Percentiles rank a stretch among this genome's conserved stretches.
phyloP scores from a whole-genome alignment of 208 protist species.

The Leishmania major region DNA sequence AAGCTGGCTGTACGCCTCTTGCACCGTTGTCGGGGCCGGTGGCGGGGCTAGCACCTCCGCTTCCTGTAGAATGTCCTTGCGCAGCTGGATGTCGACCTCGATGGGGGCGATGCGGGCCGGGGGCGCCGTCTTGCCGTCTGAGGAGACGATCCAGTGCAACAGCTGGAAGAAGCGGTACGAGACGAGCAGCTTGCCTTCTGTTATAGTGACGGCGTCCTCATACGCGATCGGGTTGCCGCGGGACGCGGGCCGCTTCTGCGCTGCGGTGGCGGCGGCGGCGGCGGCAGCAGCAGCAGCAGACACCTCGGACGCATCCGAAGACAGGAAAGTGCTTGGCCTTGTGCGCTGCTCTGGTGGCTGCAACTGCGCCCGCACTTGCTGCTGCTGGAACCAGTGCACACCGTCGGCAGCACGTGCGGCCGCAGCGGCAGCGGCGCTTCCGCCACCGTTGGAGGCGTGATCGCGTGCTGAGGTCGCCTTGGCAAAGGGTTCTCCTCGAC shows the following conservation, averaged over 20 bases:
- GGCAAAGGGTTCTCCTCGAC: neutral
- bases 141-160: constrained; percentile 42
- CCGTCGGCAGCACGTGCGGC: constrained; percentile 10
- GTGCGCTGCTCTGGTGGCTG: neutral
- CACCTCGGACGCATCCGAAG: neutral
- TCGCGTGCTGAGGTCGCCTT: neutral
- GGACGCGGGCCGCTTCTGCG: neutral
- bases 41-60: constrained; percentile 67
- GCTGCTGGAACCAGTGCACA: constrained; percentile 25
- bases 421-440: neutral
- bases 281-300: neutral
- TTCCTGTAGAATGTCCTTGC: constrained; percentile 85
- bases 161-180: constrained; percentile 65
- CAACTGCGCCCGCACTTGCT: constrained; percentile 1
- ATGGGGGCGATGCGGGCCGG: constrained; percentile 53
- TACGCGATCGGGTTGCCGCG: constrained; percentile 25
- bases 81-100: constrained; percentile 57
- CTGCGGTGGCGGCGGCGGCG: neutral
- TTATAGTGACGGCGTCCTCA: constrained; percentile 51
- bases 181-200: constrained; percentile 61
- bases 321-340: neutral
- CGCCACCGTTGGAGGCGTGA: neutral
- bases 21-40: constrained; percentile 42
- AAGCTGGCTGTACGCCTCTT: constrained; percentile 57
- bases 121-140: constrained; percentile 5